Evolutionary conservation across 1,284 basidiomycete species (phyloP), one percentile per base, ranked within the genome.

Genomic region (Inonotus obliquus): DNA sequence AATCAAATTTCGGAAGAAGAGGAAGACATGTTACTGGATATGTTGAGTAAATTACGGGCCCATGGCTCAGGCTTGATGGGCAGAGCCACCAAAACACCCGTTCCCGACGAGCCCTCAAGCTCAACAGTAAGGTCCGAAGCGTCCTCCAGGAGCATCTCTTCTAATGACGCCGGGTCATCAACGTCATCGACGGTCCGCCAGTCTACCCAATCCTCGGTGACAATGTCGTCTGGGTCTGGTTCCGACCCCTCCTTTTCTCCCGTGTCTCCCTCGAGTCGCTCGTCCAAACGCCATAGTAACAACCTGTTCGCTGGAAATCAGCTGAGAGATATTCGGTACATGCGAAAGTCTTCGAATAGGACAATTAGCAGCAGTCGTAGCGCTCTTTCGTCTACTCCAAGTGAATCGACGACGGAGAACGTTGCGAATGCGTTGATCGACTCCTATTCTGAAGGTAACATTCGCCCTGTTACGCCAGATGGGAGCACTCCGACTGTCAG

Each of bases 221-320:
- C 63, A 10, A 39, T 57, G 47, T 59, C 54, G n/a, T 61, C 63
- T 25, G 47, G 29, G 37, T 39, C 35, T 35, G 58, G 47, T 14
- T 54, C 55, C 51, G 62, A 63, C 9, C 32, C 54, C 25, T 54
- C 58, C 17, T 23, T 51, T 23, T 53, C 54, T 10, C 49, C 63
- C 10, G 27, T 29, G 9, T 64, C 63, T 17, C 58, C 62, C 7
- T 60, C 66, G 66, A 69, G 72, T 27, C 67, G 72, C 38, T 79
- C 81, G 41, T 75, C 76, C 62, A 87, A 87, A 73, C 81, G 90
- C 55, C 87, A 89, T 71, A 91, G 89, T 76, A 92, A 91, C 71
- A 91, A 92, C 69, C 75, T 92, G 57, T 92, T 92, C 67, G 86
- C 87, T 48, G 90, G 89, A n/a, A 84, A 86, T 32, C 80, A 85